Percentiles rank a stretch among this genome's conserved stretches.
Conservation (phyloP, 768 basidiomycete species). For the Boletus fagicola region DNA sequence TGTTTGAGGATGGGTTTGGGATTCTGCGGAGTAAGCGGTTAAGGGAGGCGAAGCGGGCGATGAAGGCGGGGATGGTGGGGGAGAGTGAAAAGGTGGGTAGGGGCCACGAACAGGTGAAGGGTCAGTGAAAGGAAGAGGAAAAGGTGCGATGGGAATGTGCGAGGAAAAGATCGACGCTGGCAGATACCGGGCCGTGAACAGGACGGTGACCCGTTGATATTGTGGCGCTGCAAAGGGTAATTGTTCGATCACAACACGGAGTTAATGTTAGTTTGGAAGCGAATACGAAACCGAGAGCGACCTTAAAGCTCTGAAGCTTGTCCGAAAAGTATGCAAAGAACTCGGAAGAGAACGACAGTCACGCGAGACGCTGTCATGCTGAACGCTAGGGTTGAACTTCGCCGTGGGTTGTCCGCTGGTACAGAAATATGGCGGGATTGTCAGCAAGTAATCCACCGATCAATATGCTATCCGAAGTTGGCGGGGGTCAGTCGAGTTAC, state of each 20-base stretch:
- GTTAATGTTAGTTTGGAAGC: background rate
- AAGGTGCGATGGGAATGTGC: background rate
- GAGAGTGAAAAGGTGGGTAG: no score
- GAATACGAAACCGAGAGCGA: no score
- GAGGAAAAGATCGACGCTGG: background rate
- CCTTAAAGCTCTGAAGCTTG: no score
- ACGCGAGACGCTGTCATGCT: no score
- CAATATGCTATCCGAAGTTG: no score
- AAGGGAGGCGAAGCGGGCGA: conserved; percentile 29
- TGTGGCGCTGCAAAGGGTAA: background rate
- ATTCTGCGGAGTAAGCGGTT: conserved; percentile 53
- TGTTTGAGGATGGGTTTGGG: conserved; percentile 66
- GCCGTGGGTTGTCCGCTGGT: no score
- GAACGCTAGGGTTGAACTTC: no score
- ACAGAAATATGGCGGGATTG: no score
- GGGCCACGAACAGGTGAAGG: background rate
- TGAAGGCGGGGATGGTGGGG: background rate
- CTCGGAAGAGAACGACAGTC: no score
- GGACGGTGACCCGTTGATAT: background rate
- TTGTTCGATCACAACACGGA: background rate
- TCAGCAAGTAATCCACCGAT: no score
- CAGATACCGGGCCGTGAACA: background rate
- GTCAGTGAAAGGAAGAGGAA: background rate
- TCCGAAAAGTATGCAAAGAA: no score
- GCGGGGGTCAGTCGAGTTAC: no score